Evolutionary conservation across 495 filamentous ascomycete genomes (phyloP).

Genomic region (Neurospora sp.): DNA sequence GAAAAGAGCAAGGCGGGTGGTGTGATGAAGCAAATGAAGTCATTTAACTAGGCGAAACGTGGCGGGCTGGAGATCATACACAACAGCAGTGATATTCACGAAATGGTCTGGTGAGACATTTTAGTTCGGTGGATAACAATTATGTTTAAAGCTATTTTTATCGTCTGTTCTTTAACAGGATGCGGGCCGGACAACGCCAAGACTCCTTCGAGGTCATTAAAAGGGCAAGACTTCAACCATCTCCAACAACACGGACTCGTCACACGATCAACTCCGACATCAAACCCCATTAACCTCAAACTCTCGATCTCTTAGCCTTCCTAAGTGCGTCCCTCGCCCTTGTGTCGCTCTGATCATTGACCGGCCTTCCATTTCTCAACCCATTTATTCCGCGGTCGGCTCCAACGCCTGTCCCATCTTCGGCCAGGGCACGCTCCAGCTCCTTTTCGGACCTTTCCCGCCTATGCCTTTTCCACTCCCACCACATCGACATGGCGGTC

Average conservation of each 20-base stretch:
- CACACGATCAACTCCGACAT: neutral
- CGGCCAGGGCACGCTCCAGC: conserved; percentile 11
- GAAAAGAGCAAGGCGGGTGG: neutral
- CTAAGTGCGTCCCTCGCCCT: neutral
- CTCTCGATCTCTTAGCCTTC: neutral
- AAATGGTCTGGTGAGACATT: neutral
- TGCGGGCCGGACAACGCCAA: neutral
- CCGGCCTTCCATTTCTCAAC: neutral
- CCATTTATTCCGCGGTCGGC: neutral
- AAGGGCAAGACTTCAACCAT: neutral
- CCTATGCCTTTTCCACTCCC: neutral
- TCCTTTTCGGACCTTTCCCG: conserved; percentile 7
- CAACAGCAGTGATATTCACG: neutral
- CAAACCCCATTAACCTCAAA: neutral
- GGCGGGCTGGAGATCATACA: neutral
- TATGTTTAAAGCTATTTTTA: neutral
- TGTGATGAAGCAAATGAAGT: neutral
- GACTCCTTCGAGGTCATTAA: neutral
- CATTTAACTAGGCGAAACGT: neutral
- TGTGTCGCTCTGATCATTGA: neutral
- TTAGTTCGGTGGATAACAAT: neutral
- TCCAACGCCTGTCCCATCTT: neutral
- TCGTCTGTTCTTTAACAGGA: neutral
- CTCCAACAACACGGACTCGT: neutral
- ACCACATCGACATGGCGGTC: neutral